These are phyloP conservation scores for Garcia nutans DNA, from an alignment of 345 rosid genomes.

Conservation along the genomic window DNA sequence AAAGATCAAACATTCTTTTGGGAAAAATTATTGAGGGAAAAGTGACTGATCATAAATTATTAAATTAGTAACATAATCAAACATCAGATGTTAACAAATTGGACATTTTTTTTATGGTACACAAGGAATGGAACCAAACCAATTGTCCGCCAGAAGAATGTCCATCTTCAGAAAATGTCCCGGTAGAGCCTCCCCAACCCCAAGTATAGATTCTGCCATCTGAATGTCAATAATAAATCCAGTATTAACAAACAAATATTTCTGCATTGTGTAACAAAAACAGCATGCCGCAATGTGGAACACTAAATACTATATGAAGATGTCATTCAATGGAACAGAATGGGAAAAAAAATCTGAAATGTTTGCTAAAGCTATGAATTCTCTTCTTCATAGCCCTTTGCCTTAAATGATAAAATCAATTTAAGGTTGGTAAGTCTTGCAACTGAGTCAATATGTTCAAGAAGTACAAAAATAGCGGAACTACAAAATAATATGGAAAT, in stretches of 20 bases:
- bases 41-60: not conserved
- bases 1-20: not conserved
- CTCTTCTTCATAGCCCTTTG: not conserved
- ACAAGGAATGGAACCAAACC: constrained; percentile 46
- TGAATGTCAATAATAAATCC: constrained; percentile 22
- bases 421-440: not conserved
- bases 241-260: not conserved
- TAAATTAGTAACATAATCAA: not conserved
- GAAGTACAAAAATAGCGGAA: not conserved
- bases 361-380: not conserved
- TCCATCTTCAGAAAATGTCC: constrained; percentile 90
- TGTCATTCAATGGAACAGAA: not conserved
- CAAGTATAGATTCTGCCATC: constrained; percentile 79
- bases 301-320: not conserved
- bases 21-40: not conserved
- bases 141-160: constrained; percentile 93
- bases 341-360: not conserved
- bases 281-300: not conserved
- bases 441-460: not conserved
- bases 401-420: not conserved
- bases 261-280: not conserved
- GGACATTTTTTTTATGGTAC: not conserved
- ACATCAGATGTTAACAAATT: not conserved
- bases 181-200: constrained; percentile 98
- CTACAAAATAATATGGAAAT: not conserved